Evolutionary conservation across 2,329 filamentous ascomycete genomes (phyloP), one percentile per base, ranked within the genome.

Genomic region (Tolypocladium inflatum): DNA sequence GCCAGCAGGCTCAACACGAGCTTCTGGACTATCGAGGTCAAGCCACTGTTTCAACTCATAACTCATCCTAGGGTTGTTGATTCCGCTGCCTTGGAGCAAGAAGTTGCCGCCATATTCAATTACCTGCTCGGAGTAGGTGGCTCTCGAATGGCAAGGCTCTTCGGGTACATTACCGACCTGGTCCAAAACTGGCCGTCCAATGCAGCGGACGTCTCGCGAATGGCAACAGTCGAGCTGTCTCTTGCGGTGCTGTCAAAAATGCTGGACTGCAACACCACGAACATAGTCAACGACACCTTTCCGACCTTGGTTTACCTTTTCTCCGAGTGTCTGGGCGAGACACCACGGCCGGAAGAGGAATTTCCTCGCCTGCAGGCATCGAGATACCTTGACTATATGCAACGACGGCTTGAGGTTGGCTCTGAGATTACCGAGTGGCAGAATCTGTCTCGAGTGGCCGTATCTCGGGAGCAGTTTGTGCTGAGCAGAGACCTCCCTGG

Each of bases 21-120:
- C 5, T 55, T 71, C 9, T 73, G 69, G 67, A 51, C 52, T 1
- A 62, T 52, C 6, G 63, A 69, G 50, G 23, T 74, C 17, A 61
- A 60, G 35, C 73, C 70, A 0, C 62, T 77, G 1, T 73, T 76
- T 39, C 59, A 63, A 8, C 51, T 76, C 8, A 58, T 76, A 15
- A 72, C 70, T 1, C 72, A 77, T 33, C 57, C 64, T 4, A 63
- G 65, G 5, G 67, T 74, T 8, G 58, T 69, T 2, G 68, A 72
- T 52, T 77, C 73, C 9, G 68, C 71, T 13, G 64, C 75, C 0
- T 63, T 78, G 17, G 74, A 77, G 56, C 67, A 71, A 41, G 63
- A 75, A 39, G 70, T 74, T 1, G 67, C 70, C 3, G 57, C 54
- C 0, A 66, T 76, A 19, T 72, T 68, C 60, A 73, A 69, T 42